Evolutionary conservation across 768 basidiomycete species (phyloP), one percentile per base, ranked within the genome.

Genomic region (Nidula microcarpa): DNA sequence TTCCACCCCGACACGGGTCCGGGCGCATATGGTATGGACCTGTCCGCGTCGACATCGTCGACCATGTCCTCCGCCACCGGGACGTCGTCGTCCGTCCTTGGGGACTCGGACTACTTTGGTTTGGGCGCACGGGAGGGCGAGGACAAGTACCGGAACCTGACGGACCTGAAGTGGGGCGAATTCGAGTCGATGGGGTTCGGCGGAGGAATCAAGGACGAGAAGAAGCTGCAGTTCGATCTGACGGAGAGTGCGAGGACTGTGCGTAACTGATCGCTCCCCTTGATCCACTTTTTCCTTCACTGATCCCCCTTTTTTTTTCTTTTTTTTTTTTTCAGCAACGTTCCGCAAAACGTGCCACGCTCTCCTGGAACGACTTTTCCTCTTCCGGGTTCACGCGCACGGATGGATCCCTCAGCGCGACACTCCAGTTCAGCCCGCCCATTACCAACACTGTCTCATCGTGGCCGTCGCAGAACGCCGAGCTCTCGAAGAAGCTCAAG

Each of bases 291-390:
- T 36, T 50, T 34, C 48, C 49, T 11, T 9, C 2, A 39, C 33
- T 45, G 43, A 34, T 23, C n/a, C 16, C 43, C 32, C 14, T 43
- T 49, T 52, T 5, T 51, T 17, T 35, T 54, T 49, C 9, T 36
- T 43, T 35, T 10, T 36, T 43, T 35, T 10, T 51, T 43, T 46
- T 49, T 39, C 61, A 91, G 88, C 76, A 83, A 63, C 82, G 79
- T 50, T 58, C 81, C 1, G 75, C 82, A 41, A 94, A 94, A 65
- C 89, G 94, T 33, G 72, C 85, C 51, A 95, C 94, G 0, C 78
- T 98, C 56, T 83, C 85, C 16, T 98, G 94, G 94, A 86, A 82
- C 48, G 94, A 96, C 66, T 97, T 98, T 64, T 91, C 92, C 11
- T 65, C 77, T 0, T 71, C 86, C 10, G 94, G 94, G 2, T 98